Base-by-base conservation (phyloP, 2,329 filamentous ascomycete genomes). In the Fusarium torreyae region DNA sequence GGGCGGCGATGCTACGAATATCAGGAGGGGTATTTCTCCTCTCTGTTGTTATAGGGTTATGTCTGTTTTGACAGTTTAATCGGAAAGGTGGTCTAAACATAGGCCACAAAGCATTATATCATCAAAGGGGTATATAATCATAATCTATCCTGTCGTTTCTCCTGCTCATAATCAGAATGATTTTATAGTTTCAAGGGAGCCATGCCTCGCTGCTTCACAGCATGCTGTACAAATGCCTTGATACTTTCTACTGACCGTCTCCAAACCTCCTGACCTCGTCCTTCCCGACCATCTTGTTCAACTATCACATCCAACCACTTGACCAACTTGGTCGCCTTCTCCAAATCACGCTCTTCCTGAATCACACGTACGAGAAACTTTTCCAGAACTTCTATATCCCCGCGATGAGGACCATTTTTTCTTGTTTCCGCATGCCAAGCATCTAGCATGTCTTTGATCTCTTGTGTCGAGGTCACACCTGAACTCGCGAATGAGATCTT, bases 391-490 rank as follows among this genome's bases (percentile, higher is more conserved):
- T 85, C 86, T 1, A 95, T 90, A 78, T 99, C 96, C 59, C 92
- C 89, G 0, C 81, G 80, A 78, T 96, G 94, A 2, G 96, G 96
- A 0, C 92, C 94, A 5, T 94, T 91, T 7, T 84, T 84, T 36
- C 79, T 82, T 64, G 95, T 97, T 63, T 91, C 89, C 4, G 81
- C 77, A 68, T 94, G 87, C 96, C 96, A 99, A 6, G 88, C 88
- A 56, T 84, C 87, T 15, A 98, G 82, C 75, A 94, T 93, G 38
- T 88, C 85, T 44, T 94, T 87, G 55, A 98, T 83, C 69, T 97
- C 92, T 1, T 77, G 73, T 7, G 83, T 70, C 1, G 79, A 81
- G 24, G 81, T 83, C 14, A 84, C 74, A 0, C 78, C 80, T 1
- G 81, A 79, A 13, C 78, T 78, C 6, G 83, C 78, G 68, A 90